phyloP scores from a whole-genome alignment of 2,329 filamentous ascomycete species.

The Nemania sp. region DNA sequence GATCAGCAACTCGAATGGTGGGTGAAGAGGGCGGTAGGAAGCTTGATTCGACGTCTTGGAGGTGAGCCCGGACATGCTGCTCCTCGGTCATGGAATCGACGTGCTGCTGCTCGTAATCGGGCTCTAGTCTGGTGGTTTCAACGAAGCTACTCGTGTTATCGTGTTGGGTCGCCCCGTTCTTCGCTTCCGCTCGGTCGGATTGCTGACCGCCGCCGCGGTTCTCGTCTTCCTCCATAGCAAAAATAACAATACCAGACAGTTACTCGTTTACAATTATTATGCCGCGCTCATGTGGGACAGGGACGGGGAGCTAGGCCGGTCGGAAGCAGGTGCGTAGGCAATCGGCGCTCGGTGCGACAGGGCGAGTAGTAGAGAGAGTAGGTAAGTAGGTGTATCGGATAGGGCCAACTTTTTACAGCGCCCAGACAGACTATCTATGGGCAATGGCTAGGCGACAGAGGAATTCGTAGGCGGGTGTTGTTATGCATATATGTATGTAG shows the following conservation, averaged over 20 bases:
- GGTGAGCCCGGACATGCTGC: constrained; percentile 65
- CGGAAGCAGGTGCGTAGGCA: neutral
- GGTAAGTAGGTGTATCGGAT: no score
- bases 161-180: constrained; percentile 15
- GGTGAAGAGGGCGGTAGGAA: constrained; percentile 71
- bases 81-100: constrained; percentile 65
- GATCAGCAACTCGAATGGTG: constrained; percentile 60
- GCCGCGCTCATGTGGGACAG: constrained; percentile 13
- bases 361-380: neutral
- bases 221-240: constrained; percentile 43
- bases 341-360: neutral
- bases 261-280: neutral
- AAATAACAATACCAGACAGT: constrained; percentile 3
- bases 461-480: no score
- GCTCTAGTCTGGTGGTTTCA: constrained; percentile 47
- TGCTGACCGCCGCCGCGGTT: constrained; percentile 28
- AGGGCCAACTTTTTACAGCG: neutral
- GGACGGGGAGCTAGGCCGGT: neutral
- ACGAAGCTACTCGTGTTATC: constrained; percentile 47
- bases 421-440: no score
- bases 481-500: no score
- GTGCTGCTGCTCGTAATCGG: constrained; percentile 54
- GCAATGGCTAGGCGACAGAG: no score
- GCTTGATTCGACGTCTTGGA: constrained; percentile 75
- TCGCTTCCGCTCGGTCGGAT: neutral